Evolutionary conservation across 1,284 basidiomycete genomes (phyloP).

Genomic region (Heterobasidion irregulare): DNA sequence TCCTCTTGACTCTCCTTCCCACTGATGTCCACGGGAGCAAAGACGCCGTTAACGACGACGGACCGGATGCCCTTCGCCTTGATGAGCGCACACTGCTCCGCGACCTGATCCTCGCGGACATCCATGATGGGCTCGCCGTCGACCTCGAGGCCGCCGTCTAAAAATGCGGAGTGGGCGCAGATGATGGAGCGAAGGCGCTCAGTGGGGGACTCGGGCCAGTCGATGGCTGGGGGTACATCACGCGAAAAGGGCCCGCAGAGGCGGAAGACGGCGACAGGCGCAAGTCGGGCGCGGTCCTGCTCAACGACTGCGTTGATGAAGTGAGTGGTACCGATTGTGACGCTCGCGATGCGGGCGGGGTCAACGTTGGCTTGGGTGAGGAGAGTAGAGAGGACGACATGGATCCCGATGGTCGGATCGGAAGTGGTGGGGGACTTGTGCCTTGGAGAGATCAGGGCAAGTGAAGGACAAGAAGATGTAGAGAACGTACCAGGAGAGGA

Average conservation of each 20-base stretch:
- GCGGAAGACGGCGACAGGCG: constrained; percentile 45
- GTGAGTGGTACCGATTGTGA: constrained; percentile 39
- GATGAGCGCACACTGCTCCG: constrained; percentile 32
- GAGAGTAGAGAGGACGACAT: constrained; percentile 31
- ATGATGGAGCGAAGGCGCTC: constrained; percentile 25
- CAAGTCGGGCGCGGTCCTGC: constrained; percentile 33
- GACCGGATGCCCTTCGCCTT: constrained; percentile 27
- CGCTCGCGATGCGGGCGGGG: constrained; percentile 26
- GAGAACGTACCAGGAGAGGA: constrained; percentile 28
- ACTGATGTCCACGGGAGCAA: constrained; percentile 36
- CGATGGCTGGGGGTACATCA: constrained; percentile 33
- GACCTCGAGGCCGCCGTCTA: constrained; percentile 44
- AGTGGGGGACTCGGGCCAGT: constrained; percentile 29
- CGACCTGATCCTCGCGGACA: constrained; percentile 30
- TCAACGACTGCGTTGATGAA: constrained; percentile 52
- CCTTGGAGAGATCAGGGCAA: constrained; percentile 4
- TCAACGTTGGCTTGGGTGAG: constrained; percentile 25
- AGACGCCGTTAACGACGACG: constrained; percentile 39
- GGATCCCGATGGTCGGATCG: constrained; percentile 45
- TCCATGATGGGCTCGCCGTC: constrained; percentile 38
- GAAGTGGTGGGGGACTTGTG: constrained; percentile 44
- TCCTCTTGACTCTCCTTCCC: constrained; percentile 32
- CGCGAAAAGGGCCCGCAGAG: constrained; percentile 39
- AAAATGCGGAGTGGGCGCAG: constrained; percentile 32
- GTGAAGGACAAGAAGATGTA: neutral